Evolutionary conservation across 139 green algal genomes (phyloP), one percentile per base, ranked within the genome.

Genomic region (Tetradesmus lagerheimii): DNA sequence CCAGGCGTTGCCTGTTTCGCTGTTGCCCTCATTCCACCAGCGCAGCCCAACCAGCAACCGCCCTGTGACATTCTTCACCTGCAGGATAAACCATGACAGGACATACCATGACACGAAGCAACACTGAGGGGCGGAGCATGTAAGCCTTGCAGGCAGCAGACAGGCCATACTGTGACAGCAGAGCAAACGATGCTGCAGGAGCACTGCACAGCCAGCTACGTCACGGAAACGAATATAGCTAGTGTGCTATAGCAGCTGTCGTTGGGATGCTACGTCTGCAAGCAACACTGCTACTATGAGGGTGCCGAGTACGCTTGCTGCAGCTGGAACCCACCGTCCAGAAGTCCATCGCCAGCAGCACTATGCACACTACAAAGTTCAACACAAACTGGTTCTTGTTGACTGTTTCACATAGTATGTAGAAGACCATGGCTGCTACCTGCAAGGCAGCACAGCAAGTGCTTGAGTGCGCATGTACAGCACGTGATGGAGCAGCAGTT

Each of bases 61-160:
- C 0, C 98, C 98, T 25, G 96, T 98, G 0, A 99, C 94, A 75
- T 99, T 99, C 90, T 99, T 99, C 18, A 97, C 95, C 95, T 98
- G 91, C 31, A 83, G 37, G 23, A 71, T n/a, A n/a, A n/a, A n/a
- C n/a, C n/a, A n/a, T n/a, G n/a, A n/a, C n/a, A n/a, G n/a, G n/a
- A n/a, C 14, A 64, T 20, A 64, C 1, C 57, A 71, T 8, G 16
- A 4, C 57, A n/a, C 20, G 31, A 4, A 71, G 57, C 57, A 71
- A 0, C 20, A 71, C 23, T 4, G 12, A 18, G 23, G 23, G 3
- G 4, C 8, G 25, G 57, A n/a, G n/a, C n/a, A n/a, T n/a, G n/a
- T n/a, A n/a, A n/a, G n/a, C n/a, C n/a, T n/a, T n/a, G n/a, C n/a
- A n/a, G n/a, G n/a, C n/a, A n/a, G n/a, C n/a, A n/a, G n/a, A n/a